phyloP scores from a whole-genome alignment of 1,139 yeast species.

The Candida tropicalis region DNA sequence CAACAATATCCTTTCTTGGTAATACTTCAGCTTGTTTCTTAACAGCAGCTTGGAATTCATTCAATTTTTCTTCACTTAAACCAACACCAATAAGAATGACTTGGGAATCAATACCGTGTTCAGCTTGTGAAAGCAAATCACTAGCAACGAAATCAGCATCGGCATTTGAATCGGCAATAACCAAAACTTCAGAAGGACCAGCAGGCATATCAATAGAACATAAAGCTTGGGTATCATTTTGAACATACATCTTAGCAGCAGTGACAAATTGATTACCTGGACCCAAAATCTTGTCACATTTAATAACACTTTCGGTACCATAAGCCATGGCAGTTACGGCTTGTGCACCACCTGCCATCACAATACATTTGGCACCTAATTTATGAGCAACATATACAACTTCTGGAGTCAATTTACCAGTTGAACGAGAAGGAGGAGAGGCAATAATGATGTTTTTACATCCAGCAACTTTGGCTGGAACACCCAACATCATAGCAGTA shows the following conservation, averaged over 20 bases:
- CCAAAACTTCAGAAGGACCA: constrained; percentile 97
- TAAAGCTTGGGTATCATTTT: constrained; percentile 91
- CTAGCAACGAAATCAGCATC: constrained; percentile 96
- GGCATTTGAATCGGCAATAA: constrained; percentile 82
- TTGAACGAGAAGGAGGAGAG: constrained; percentile 92
- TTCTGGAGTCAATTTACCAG: constrained; percentile 94
- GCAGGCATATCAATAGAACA: constrained; percentile 99
- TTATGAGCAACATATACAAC: constrained; percentile 97
- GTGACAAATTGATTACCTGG: constrained; percentile 99
- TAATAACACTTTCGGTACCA: constrained; percentile 89
- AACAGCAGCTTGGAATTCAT: constrained; percentile 77
- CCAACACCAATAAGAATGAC: constrained; percentile 87
- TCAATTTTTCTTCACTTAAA: constrained; percentile 60
- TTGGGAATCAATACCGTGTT: constrained; percentile 98
- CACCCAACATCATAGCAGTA: constrained; percentile 97
- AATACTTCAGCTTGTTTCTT: constrained; percentile 80
- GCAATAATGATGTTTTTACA: constrained; percentile 93
- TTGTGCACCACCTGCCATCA: constrained; percentile 98
- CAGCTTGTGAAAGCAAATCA: constrained; percentile 95
- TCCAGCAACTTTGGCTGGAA: constrained; percentile 98
- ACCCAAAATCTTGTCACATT: constrained; percentile 95
- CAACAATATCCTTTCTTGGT: constrained; percentile 92
- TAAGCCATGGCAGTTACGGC: constrained; percentile 99
- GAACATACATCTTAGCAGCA: constrained; percentile 97
- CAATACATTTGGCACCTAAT: constrained; percentile 86